Percentiles rank a stretch among this genome's conserved stretches.
phyloP scores from a whole-genome alignment of 177 flowering plant genomes.

The Vitis hybrid region DNA sequence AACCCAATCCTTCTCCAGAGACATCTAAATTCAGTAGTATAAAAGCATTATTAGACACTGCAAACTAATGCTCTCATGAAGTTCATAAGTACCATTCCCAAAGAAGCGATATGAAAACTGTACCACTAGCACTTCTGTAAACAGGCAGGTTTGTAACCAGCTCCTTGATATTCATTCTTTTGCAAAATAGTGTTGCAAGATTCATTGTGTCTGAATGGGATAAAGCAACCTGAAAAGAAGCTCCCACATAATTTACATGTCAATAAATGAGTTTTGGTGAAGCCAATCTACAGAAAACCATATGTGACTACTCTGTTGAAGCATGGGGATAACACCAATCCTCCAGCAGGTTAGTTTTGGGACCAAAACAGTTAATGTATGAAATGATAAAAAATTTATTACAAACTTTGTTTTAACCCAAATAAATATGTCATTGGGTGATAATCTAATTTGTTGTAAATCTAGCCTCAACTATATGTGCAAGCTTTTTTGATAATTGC shows the following conservation, averaged over 20 bases:
- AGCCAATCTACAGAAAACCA: not conserved
- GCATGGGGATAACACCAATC: too few species aligned
- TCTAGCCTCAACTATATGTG: too few species aligned
- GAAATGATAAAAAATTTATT: too few species aligned
- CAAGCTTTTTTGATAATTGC: too few species aligned
- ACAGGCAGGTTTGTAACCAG: constrained; percentile 51
- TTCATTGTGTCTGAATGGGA: constrained; percentile 35
- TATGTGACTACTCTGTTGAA: not conserved
- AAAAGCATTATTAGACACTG: not conserved
- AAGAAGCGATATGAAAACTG: not conserved
- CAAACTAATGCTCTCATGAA: not conserved
- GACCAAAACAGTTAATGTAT: too few species aligned
- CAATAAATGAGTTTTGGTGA: not conserved
- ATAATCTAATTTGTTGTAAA: too few species aligned
- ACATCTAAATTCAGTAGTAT: constrained; percentile 35
- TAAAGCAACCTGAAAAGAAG: constrained; percentile 13
- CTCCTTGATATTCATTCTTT: constrained; percentile 52
- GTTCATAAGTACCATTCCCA: not conserved
- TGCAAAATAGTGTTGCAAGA: constrained; percentile 44
- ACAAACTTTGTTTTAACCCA: too few species aligned
- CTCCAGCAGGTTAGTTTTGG: not conserved
- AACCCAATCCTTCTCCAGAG: constrained; percentile 61
- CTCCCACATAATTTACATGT: not conserved
- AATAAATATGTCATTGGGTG: too few species aligned
- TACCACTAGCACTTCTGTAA: constrained; percentile 49